Evolutionary conservation across 306 rosid species (phyloP).

Genomic region (Trifolium repens): DNA sequence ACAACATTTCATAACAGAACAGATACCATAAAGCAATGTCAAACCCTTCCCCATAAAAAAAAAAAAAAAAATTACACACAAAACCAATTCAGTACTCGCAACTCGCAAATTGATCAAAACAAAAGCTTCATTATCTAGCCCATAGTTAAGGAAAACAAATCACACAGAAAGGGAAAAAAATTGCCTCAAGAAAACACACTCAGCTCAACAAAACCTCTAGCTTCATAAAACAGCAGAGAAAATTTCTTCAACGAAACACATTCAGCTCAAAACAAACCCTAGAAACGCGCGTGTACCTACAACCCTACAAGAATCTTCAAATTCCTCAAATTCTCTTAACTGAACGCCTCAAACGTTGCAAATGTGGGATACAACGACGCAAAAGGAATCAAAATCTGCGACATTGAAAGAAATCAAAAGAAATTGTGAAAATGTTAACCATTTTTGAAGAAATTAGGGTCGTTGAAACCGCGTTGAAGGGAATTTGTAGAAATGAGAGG

Average conservation of each 20-base stretch:
- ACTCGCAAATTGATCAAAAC: conserved; percentile 31
- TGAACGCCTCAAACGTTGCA: not conserved
- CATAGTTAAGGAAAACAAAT: conserved; percentile 46
- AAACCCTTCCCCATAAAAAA: conserved; percentile 66
- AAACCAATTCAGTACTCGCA: conserved; percentile 40
- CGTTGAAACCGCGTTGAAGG: conserved; percentile 37
- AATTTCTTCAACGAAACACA: not conserved
- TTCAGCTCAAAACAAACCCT: conserved; percentile 68
- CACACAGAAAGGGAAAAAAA: not conserved
- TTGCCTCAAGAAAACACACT: not conserved
- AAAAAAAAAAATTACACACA: not conserved
- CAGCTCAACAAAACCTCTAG: conserved; percentile 45
- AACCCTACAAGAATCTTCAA: conserved; percentile 39
- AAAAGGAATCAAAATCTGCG: conserved; percentile 37
- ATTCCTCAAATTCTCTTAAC: not conserved
- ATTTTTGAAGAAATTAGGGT: conserved; percentile 40
- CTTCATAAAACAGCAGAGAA: conserved; percentile 22
- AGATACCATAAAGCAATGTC: conserved; percentile 49
- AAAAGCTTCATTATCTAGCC: conserved; percentile 47
- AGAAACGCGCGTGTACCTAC: conserved; percentile 43
- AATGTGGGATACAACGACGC: conserved; percentile 27
- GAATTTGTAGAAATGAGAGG: conserved; percentile 31
- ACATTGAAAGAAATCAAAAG: conserved; percentile 44
- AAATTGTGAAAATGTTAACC: conserved; percentile 38
- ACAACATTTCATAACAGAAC: conserved; percentile 51